A percentile compares a stretch with the other conserved stretches of the same genome.
Evolutionary conservation across 2,329 filamentous ascomycete species (phyloP).

Genomic region (Lachnellula hyalina): DNA sequence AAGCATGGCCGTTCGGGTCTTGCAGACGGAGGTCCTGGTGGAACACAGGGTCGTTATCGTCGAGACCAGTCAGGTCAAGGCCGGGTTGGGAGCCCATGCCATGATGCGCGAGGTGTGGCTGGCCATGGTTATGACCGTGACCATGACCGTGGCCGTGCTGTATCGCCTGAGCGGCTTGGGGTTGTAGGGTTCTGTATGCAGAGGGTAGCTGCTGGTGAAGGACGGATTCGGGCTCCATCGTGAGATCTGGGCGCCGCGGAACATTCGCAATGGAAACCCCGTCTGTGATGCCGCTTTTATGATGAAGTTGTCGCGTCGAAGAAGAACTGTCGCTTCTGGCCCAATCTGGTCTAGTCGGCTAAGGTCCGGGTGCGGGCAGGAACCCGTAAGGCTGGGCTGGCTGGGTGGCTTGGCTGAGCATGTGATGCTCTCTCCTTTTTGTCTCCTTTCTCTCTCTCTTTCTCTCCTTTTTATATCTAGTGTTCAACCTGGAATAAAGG

Average conservation of each 20-base stretch:
- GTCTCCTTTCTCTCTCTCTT: no score
- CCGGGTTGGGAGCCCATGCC: slow-evolving; percentile 33
- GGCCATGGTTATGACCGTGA: slow-evolving; percentile 17
- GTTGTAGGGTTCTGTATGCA: slow-evolving; percentile 28
- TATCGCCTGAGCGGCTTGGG: slow-evolving; percentile 29
- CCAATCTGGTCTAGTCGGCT: not conserved
- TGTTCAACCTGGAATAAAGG: no score
- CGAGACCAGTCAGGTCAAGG: slow-evolving; percentile 37
- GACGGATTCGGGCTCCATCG: slow-evolving; percentile 28
- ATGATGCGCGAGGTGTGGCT: slow-evolving; percentile 29
- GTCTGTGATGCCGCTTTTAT: slow-evolving; percentile 26
- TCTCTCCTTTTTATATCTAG: no score
- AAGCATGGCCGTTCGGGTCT: slow-evolving; percentile 31
- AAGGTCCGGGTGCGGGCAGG: not conserved
- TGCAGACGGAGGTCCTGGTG: slow-evolving; percentile 35
- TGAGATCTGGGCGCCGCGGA: slow-evolving; percentile 22
- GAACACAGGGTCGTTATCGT: slow-evolving; percentile 35
- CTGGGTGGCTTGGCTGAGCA: no score
- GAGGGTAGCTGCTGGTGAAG: slow-evolving; percentile 29
- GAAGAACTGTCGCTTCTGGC: not conserved
- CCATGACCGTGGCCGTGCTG: slow-evolving; percentile 25
- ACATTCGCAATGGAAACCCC: slow-evolving; percentile 16
- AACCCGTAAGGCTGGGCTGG: no score
- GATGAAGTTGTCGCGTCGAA: slow-evolving; percentile 4
- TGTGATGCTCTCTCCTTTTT: no score